These are phyloP conservation scores for Podila verticillata DNA, from an alignment of 192 early-diverging fungal genomes.

Conservation along the genomic window DNA sequence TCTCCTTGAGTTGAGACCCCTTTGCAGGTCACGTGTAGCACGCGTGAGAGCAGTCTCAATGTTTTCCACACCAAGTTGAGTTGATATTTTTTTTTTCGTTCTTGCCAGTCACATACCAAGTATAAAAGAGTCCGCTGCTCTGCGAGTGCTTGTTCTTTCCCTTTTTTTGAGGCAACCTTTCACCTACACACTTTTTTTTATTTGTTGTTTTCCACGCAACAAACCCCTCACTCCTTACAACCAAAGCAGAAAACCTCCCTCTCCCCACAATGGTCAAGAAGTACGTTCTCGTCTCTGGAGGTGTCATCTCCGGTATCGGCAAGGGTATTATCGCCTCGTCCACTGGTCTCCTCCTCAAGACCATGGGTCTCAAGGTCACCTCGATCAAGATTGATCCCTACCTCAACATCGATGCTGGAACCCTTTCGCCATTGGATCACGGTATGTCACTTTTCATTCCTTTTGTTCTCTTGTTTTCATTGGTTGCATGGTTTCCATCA, in stretches of 20 bases:
- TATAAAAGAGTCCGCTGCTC: neutral
- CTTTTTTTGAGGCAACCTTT: conserved; percentile 35
- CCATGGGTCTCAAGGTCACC: conserved; percentile 90
- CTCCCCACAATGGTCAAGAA: conserved; percentile 62
- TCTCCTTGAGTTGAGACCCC: too few relatives aligned
- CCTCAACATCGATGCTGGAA: conserved; percentile 99
- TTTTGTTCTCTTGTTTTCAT: too few relatives aligned
- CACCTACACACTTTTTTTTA: conserved; percentile 22
- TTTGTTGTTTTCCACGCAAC: neutral
- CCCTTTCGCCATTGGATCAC: conserved; percentile 96
- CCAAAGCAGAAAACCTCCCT: neutral
- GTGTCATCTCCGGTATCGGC: conserved; percentile 99
- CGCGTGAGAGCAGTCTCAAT: neutral
- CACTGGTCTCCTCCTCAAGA: conserved; percentile 94
- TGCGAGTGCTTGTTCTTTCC: conserved; percentile 30
- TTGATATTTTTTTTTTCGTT: neutral
- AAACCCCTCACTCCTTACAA: neutral
- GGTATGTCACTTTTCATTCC: conserved; percentile 59
- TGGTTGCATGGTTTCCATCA: too few relatives aligned
- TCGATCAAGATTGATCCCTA: conserved; percentile 99
- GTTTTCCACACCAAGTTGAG: neutral
- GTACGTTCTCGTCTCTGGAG: conserved; percentile 98
- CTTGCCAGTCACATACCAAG: neutral
- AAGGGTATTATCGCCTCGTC: conserved; percentile 99
- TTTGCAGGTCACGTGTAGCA: too few relatives aligned